Evolutionary conservation across 306 rosid species (phyloP).

Genomic region (Prosopis cineraria): DNA sequence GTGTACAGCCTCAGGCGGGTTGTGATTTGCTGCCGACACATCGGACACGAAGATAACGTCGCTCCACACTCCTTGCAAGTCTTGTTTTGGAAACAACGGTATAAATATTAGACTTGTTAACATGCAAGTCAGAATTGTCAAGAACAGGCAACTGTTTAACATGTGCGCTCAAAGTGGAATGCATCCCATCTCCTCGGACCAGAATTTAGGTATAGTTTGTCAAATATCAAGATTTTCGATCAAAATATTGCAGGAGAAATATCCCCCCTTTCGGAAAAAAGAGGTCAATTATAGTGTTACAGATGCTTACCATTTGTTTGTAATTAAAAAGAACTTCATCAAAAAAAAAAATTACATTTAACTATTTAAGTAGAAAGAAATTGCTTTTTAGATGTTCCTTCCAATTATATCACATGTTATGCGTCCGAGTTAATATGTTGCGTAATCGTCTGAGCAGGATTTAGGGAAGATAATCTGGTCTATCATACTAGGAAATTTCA

Average conservation of each 20-base stretch:
- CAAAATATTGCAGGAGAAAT: neutral
- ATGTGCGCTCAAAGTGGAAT: neutral
- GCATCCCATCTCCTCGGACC: neutral
- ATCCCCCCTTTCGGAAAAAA: neutral
- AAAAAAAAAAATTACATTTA: neutral
- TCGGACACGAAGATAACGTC: conserved; percentile 66
- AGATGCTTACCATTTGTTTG: neutral
- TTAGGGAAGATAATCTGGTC: neutral
- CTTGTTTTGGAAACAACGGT: conserved; percentile 36
- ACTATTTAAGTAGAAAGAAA: neutral
- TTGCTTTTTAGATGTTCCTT: neutral
- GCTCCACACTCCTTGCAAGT: conserved; percentile 92
- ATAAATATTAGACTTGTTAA: conserved; percentile 10
- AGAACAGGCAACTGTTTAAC: neutral
- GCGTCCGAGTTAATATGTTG: neutral
- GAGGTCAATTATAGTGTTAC: neutral
- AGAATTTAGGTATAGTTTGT: neutral
- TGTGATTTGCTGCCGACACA: conserved; percentile 76
- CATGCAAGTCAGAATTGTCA: neutral
- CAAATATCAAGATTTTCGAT: neutral
- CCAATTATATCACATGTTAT: neutral
- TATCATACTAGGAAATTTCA: neutral
- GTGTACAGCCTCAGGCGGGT: conserved; percentile 73
- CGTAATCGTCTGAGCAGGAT: conserved; percentile 3
- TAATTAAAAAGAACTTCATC: neutral